A percentile compares a stretch with the other conserved stretches of the same genome.
Evolutionary conservation across 2,329 filamentous ascomycete genomes (phyloP).

Genomic region (Paecilomyces variotii): DNA sequence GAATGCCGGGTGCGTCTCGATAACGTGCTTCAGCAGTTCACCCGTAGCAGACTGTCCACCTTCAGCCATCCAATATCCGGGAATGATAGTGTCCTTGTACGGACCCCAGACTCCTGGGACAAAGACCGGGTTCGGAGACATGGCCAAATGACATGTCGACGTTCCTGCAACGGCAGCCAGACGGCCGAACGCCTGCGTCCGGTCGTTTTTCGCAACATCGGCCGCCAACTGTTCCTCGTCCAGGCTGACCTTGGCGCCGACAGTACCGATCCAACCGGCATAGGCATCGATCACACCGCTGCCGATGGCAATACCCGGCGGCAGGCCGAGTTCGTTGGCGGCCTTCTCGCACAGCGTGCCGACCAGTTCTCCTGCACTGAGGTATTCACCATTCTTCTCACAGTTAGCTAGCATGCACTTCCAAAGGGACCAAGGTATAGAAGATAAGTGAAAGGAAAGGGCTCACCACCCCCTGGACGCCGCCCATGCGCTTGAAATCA

Average conservation of each 20-base stretch:
- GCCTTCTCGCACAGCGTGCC: constrained; percentile 79
- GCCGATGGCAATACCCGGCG: constrained; percentile 80
- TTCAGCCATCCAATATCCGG: constrained; percentile 93
- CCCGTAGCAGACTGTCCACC: constrained; percentile 95
- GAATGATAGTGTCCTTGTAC: constrained; percentile 87
- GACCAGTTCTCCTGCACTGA: constrained; percentile 86
- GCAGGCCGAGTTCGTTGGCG: constrained; percentile 72
- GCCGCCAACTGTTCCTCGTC: constrained; percentile 59
- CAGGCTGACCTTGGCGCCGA: constrained; percentile 89
- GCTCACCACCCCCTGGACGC: constrained; percentile 87
- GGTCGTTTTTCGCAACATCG: constrained; percentile 66
- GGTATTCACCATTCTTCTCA: constrained; percentile 77
- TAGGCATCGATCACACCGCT: constrained; percentile 98
- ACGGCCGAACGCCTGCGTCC: constrained; percentile 86
- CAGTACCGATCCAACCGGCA: constrained; percentile 96
- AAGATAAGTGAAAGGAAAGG: constrained; percentile 4
- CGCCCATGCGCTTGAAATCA: constrained; percentile 87
- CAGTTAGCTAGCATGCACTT: not conserved
- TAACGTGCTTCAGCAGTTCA: constrained; percentile 85
- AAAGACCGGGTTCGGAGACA: constrained; percentile 89
- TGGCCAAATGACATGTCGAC: constrained; percentile 93
- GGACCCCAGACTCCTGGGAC: constrained; percentile 95
- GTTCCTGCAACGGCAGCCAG: constrained; percentile 92
- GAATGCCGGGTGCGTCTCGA: constrained; percentile 91
- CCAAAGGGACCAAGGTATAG: not conserved